Conservation (phyloP, 495 filamentous ascomycete species). For the Margaritispora aquatica region DNA sequence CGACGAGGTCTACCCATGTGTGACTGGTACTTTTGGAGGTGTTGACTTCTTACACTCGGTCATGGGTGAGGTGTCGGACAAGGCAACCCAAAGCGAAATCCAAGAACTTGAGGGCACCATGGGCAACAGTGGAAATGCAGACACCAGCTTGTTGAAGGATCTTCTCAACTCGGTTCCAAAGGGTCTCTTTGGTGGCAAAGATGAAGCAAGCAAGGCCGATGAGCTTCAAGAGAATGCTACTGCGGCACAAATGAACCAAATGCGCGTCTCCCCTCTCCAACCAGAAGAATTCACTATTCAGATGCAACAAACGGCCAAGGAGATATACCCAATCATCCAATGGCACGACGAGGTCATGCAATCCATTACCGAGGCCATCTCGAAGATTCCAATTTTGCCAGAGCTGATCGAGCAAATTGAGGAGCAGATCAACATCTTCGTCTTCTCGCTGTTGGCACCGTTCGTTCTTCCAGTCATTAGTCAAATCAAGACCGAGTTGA, state of each 20-base stretch:
- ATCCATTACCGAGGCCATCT: constrained; percentile 65
- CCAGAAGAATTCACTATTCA: constrained; percentile 70
- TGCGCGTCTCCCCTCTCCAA: constrained; percentile 59
- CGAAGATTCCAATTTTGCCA: constrained; percentile 73
- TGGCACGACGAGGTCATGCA: constrained; percentile 86
- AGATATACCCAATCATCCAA: constrained; percentile 80
- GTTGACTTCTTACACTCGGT: constrained; percentile 94
- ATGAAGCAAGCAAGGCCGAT: constrained; percentile 59
- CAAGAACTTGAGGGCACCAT: constrained; percentile 76
- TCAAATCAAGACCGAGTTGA: constrained; percentile 78
- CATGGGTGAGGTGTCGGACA: constrained; percentile 82
- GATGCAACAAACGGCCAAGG: constrained; percentile 56
- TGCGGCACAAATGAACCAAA: constrained; percentile 57
- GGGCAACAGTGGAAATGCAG: constrained; percentile 43
- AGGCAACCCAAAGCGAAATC: constrained; percentile 80
- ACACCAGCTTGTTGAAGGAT: constrained; percentile 64
- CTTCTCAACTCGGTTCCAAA: constrained; percentile 72
- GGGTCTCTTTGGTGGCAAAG: constrained; percentile 63
- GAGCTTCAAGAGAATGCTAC: constrained; percentile 63
- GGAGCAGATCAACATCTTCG: constrained; percentile 74
- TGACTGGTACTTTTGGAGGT: constrained; percentile 89
- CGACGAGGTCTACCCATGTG: constrained; percentile 62
- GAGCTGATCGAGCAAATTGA: constrained; percentile 74
- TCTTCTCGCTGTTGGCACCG: constrained; percentile 79
- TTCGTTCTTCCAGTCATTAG: constrained; percentile 79